Conservation (phyloP, 768 basidiomycete species). For the Tulasnella sp. region DNA sequence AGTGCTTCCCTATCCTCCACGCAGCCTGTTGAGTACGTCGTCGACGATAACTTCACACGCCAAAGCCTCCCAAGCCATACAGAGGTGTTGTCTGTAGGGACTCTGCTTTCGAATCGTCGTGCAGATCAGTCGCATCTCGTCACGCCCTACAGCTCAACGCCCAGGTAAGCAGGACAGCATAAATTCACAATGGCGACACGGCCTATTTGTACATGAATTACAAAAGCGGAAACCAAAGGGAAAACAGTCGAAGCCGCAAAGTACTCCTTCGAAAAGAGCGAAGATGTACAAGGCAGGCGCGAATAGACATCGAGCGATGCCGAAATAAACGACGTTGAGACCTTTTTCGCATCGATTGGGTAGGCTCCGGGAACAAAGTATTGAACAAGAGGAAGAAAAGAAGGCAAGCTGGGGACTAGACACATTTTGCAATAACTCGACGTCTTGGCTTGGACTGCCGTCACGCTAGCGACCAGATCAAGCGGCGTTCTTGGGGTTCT, state of each 20-base stretch:
- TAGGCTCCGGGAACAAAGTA: not conserved
- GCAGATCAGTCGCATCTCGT: not conserved
- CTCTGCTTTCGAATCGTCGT: not conserved
- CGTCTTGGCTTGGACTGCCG: not conserved
- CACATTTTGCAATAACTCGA: not conserved
- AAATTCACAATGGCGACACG: not conserved
- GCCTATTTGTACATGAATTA: not conserved
- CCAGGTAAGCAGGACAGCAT: not conserved
- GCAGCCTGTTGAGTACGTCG: not conserved
- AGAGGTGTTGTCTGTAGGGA: not conserved
- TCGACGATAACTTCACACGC: not conserved
- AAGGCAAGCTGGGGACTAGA: not conserved
- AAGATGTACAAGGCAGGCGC: not conserved
- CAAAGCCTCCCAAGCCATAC: not conserved
- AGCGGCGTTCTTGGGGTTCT: constrained; percentile 20
- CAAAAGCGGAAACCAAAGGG: not conserved
- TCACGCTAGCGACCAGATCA: not conserved
- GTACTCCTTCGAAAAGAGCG: not conserved
- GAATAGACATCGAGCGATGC: not conserved
- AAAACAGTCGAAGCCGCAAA: not conserved
- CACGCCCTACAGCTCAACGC: not conserved
- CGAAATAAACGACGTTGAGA: not conserved
- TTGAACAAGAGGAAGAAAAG: not conserved
- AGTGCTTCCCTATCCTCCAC: not conserved
- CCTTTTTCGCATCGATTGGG: not conserved